Evolutionary conservation across 2,329 filamentous ascomycete species (phyloP).

Genomic region (Claviceps pusilla): DNA sequence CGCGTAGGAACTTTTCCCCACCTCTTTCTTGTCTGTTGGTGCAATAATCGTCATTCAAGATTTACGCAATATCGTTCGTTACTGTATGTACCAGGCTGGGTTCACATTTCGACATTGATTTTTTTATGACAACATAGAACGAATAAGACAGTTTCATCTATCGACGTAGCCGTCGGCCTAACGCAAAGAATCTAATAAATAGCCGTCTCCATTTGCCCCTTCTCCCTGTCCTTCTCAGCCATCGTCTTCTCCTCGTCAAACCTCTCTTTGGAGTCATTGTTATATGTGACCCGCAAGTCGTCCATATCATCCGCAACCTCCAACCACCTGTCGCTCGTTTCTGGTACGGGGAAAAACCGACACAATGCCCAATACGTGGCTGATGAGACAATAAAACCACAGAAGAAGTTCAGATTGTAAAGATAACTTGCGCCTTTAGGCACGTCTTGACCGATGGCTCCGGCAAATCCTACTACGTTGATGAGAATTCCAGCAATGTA

Average conservation of each 20-base stretch:
- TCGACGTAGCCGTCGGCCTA: neutral
- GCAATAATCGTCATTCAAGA: too few relatives aligned
- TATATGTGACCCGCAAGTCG: slow-evolving; percentile 34
- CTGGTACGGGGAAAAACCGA: slow-evolving; percentile 55
- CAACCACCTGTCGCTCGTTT: slow-evolving; percentile 60
- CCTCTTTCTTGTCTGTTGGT: too few relatives aligned
- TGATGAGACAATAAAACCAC: slow-evolving; percentile 59
- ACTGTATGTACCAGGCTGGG: too few relatives aligned
- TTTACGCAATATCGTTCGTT: too few relatives aligned
- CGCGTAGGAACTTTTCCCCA: too few relatives aligned
- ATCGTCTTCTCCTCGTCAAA: slow-evolving; percentile 22
- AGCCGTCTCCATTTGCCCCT: neutral
- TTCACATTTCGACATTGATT: too few relatives aligned
- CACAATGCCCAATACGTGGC: slow-evolving; percentile 56
- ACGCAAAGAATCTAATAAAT: neutral
- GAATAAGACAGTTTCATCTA: neutral
- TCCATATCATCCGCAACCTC: slow-evolving; percentile 55
- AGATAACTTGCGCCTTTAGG: slow-evolving; percentile 70
- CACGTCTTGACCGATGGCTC: slow-evolving; percentile 56
- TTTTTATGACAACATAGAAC: neutral
- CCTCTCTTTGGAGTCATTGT: slow-evolving; percentile 22
- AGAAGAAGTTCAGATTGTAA: slow-evolving; percentile 85
- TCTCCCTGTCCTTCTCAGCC: neutral
- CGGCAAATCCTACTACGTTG: slow-evolving; percentile 84
- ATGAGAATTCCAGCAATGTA: slow-evolving; percentile 74